Evolutionary conservation across 805 yeast species (phyloP).

Genomic region (Ogataea parapolymorpha): DNA sequence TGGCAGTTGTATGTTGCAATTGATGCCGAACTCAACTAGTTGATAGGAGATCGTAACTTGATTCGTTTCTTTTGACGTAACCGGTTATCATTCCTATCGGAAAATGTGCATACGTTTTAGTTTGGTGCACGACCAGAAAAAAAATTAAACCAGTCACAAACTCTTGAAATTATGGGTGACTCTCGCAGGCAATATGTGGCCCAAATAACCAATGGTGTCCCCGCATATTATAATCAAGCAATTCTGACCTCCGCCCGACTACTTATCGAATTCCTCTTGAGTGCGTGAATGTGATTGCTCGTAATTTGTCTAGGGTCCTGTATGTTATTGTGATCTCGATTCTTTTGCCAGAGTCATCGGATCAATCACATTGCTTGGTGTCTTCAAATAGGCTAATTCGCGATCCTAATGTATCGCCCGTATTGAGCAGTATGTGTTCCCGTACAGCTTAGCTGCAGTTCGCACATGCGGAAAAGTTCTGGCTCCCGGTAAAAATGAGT

Average conservation of each 20-base stretch:
- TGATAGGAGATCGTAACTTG: neutral
- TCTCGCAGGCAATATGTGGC: neutral
- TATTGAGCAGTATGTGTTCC: neutral
- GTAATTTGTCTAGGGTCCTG: neutral
- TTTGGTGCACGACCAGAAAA: conserved; percentile 3
- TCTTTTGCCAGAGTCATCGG: neutral
- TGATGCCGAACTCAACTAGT: neutral
- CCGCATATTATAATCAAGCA: neutral
- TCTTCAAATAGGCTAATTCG: neutral
- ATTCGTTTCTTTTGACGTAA: conserved; percentile 9
- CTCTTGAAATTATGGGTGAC: neutral
- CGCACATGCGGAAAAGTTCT: neutral
- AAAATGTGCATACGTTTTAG: conserved; percentile 1
- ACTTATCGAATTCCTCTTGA: neutral
- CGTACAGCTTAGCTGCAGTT: neutral
- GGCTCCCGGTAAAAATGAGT: neutral
- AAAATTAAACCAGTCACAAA: conserved; percentile 7
- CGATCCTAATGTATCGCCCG: neutral
- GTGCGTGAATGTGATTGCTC: neutral
- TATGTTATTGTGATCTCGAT: neutral
- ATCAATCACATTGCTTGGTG: neutral
- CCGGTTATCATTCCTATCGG: conserved; percentile 2
- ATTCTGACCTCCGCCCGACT: neutral
- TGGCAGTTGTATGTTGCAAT: neutral
- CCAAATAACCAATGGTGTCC: neutral